Evolutionary conservation across 805 yeast species (phyloP).

Genomic region (Wickerhamomyces pijperi): DNA sequence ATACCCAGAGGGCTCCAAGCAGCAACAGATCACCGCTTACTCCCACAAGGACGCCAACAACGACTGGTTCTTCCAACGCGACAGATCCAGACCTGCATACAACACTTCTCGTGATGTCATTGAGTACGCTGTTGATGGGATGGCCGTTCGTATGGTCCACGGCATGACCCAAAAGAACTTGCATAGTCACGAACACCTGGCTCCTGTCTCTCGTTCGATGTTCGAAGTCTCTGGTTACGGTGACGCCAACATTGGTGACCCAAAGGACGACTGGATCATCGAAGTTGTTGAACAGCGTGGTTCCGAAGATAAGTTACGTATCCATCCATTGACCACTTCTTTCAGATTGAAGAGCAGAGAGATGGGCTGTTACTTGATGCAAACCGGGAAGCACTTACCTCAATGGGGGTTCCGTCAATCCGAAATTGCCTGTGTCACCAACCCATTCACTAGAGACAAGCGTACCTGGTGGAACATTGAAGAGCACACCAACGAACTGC

Average conservation of each 20-base stretch:
- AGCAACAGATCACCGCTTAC: slow-evolving; percentile 73
- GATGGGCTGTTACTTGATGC: slow-evolving; percentile 76
- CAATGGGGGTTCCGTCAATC: slow-evolving; percentile 98
- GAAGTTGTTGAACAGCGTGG: slow-evolving; percentile 55
- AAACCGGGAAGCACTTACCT: slow-evolving; percentile 75
- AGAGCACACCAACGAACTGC: slow-evolving; percentile 45
- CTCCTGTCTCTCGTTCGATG: slow-evolving; percentile 50
- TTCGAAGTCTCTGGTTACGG: slow-evolving; percentile 85
- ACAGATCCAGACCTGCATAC: slow-evolving; percentile 31
- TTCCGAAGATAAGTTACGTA: slow-evolving; percentile 35
- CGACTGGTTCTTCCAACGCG: slow-evolving; percentile 54
- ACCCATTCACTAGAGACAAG: slow-evolving; percentile 63
- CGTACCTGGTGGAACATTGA: slow-evolving; percentile 87
- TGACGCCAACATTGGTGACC: slow-evolving; percentile 50
- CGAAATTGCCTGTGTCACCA: slow-evolving; percentile 74
- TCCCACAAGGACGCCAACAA: slow-evolving; percentile 67
- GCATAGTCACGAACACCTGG: slow-evolving; percentile 59
- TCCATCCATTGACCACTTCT: slow-evolving; percentile 79
- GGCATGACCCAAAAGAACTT: slow-evolving; percentile 51
- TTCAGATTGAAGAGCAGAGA: slow-evolving; percentile 62
- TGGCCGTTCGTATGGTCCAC: slow-evolving; percentile 52
- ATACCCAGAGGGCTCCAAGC: slow-evolving; percentile 69
- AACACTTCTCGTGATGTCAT: slow-evolving; percentile 16
- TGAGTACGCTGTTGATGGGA: slow-evolving; percentile 39
- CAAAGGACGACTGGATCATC: slow-evolving; percentile 66